Conservation (phyloP, 805 yeast species). For the Starmerella asiatica region DNA sequence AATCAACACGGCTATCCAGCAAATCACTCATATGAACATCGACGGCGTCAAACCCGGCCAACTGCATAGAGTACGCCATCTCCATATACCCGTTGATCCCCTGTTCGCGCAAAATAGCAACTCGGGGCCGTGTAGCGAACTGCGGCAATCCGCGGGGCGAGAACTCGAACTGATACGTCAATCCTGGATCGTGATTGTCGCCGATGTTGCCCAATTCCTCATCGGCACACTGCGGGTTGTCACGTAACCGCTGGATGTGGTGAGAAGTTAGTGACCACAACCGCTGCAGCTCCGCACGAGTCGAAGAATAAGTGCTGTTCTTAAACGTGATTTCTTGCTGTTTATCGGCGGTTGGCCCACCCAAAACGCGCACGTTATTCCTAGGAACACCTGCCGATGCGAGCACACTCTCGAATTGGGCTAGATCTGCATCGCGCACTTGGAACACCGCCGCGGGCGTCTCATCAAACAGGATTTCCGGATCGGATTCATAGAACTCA, state of each 20-base stretch:
- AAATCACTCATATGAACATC: constrained; percentile 97
- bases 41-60: constrained; percentile 85
- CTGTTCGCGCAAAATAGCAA: constrained; percentile 93
- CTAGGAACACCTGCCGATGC: constrained; percentile 44
- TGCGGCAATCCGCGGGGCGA: constrained; percentile 34
- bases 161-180: constrained; percentile 65
- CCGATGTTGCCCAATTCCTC: constrained; percentile 64
- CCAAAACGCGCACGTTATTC: constrained; percentile 48
- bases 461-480: constrained; percentile 66
- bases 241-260: constrained; percentile 81
- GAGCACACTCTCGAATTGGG: constrained; percentile 43
- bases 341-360: constrained; percentile 37
- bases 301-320: constrained; percentile 30
- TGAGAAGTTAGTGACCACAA: constrained; percentile 81
- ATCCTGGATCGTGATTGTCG: constrained; percentile 84
- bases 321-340: constrained; percentile 41
- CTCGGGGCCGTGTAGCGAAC: constrained; percentile 52
- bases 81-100: constrained; percentile 98
- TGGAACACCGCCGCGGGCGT: constrained; percentile 97
- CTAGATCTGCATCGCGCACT: constrained; percentile 37
- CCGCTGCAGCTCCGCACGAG: constrained; percentile 64
- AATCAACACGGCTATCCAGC: constrained; percentile 51
- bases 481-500: constrained; percentile 35
- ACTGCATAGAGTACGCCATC: constrained; percentile 94
- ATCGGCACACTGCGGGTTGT: constrained; percentile 79